phyloP scores from a whole-genome alignment of 768 basidiomycete genomes.

The Tylopilus sp. region DNA sequence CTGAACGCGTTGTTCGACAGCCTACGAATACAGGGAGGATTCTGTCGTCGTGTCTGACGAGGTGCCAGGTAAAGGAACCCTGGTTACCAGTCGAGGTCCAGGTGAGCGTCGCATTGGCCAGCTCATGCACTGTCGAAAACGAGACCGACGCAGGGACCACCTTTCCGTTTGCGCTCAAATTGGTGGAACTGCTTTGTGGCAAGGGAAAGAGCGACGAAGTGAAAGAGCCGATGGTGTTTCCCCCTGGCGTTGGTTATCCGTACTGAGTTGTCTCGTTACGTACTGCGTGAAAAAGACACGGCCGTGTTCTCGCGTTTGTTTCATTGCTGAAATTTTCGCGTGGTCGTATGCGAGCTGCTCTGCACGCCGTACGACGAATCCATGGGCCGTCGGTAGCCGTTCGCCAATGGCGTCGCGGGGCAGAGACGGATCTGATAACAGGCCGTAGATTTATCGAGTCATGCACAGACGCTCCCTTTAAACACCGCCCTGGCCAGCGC shows the following conservation, averaged over 20 bases:
- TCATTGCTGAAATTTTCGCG: slow-evolving; percentile 9
- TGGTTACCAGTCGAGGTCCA: slow-evolving; percentile 78
- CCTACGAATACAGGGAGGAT: slow-evolving; percentile 71
- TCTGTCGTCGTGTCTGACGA: slow-evolving; percentile 60
- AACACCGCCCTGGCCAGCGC: slow-evolving; percentile 12
- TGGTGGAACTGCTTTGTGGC: slow-evolving; percentile 71
- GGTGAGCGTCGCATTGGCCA: slow-evolving; percentile 37
- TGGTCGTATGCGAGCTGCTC: slow-evolving; percentile 25
- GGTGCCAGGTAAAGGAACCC: slow-evolving; percentile 39
- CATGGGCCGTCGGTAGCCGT: slow-evolving; percentile 18
- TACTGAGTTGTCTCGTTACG: slow-evolving; percentile 18
- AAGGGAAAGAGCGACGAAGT: slow-evolving; percentile 58
- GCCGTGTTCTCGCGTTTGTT: slow-evolving; percentile 9
- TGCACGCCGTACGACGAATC: slow-evolving; percentile 24
- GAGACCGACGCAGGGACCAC: slow-evolving; percentile 50
- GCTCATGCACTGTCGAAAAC: not conserved
- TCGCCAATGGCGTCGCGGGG: slow-evolving; percentile 8
- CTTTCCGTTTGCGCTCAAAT: slow-evolving; percentile 74
- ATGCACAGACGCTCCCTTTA: slow-evolving; percentile 22
- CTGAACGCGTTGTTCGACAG: slow-evolving; percentile 33
- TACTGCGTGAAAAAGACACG: slow-evolving; percentile 17
- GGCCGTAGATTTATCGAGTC: slow-evolving; percentile 22
- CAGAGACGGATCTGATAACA: slow-evolving; percentile 21
- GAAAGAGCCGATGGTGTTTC: slow-evolving; percentile 69
- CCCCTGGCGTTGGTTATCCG: slow-evolving; percentile 45